phyloP scores from a whole-genome alignment of 148 eudicot species.

The Vaccinium vitisidaea region DNA sequence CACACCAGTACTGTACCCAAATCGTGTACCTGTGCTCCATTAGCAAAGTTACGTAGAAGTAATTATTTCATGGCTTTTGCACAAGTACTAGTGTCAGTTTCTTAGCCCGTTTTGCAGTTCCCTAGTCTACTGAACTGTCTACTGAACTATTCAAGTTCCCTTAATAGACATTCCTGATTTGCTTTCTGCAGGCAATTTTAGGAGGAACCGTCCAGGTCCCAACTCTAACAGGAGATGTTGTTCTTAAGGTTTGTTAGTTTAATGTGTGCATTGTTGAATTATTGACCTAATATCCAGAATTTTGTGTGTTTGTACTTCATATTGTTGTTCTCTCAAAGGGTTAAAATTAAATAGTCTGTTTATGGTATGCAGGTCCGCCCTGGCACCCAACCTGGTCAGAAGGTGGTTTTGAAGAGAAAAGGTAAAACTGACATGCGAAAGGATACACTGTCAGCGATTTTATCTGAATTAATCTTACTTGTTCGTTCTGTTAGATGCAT shows the following conservation, averaged over 20 bases:
- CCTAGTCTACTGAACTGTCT: too few species aligned
- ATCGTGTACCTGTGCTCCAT: too few species aligned
- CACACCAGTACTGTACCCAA: too few species aligned
- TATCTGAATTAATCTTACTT: not conserved
- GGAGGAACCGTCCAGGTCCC: slow-evolving; percentile 98
- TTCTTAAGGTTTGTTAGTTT: slow-evolving; percentile 61
- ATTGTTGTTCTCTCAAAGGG: not conserved
- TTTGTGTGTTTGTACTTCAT: not conserved
- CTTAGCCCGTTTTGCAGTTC: too few species aligned
- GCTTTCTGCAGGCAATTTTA: slow-evolving; percentile 69
- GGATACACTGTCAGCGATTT: not conserved
- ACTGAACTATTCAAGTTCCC: too few species aligned
- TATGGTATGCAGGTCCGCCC: slow-evolving; percentile 66
- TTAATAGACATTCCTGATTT: not conserved
- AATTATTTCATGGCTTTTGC: too few species aligned
- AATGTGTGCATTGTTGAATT: not conserved
- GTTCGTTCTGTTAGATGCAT: not conserved
- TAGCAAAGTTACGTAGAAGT: too few species aligned
- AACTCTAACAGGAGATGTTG: slow-evolving; percentile 86
- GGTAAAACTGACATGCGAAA: slow-evolving; percentile 42
- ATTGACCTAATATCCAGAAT: not conserved
- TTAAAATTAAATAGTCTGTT: not conserved
- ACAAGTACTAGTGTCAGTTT: too few species aligned
- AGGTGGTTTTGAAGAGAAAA: slow-evolving; percentile 87
- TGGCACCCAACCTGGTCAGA: slow-evolving; percentile 97